These are phyloP conservation scores for Pestalotiopsis sp. DNA, from an alignment of 2,329 filamentous ascomycete species.

Conservation along the genomic window DNA sequence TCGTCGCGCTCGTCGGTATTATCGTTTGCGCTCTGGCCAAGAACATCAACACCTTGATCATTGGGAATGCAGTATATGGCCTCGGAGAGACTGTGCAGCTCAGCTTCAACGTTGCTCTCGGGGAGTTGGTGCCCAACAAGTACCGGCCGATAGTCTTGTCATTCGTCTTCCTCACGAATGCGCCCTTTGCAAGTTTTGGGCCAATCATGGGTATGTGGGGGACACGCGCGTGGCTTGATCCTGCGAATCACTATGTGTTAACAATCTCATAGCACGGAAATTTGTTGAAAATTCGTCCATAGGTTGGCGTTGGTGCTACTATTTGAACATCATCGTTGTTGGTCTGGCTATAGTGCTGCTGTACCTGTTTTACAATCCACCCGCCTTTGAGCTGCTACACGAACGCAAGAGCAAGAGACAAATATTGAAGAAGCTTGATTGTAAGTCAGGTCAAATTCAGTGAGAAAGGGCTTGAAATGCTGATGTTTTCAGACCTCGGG, in stretches of 20 bases:
- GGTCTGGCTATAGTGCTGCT: slow-evolving; percentile 33
- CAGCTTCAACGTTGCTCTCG: slow-evolving; percentile 36
- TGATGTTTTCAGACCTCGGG: slow-evolving; percentile 30
- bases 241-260: neutral
- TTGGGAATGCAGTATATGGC: slow-evolving; percentile 35
- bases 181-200: slow-evolving; percentile 33
- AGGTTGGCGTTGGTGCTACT: slow-evolving; percentile 41
- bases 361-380: slow-evolving; percentile 41
- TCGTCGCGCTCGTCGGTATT: slow-evolving; percentile 36
- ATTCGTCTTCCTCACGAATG: slow-evolving; percentile 34
- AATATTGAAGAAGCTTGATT: slow-evolving; percentile 38
- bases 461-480: neutral
- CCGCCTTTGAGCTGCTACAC: slow-evolving; percentile 38
- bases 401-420: slow-evolving; percentile 35
- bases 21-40: slow-evolving; percentile 35
- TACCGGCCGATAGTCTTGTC: slow-evolving; percentile 35
- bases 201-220: slow-evolving; percentile 32
- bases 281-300: slow-evolving; percentile 34
- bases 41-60: slow-evolving; percentile 35
- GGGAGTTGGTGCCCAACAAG: slow-evolving; percentile 44
- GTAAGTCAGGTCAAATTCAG: neutral
- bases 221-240: neutral
- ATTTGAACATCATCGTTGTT: slow-evolving; percentile 39
- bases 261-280: slow-evolving; percentile 26
- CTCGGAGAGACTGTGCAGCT: slow-evolving; percentile 37